phyloP scores from a whole-genome alignment of 306 rosid genomes.

The Medicago arabica region DNA sequence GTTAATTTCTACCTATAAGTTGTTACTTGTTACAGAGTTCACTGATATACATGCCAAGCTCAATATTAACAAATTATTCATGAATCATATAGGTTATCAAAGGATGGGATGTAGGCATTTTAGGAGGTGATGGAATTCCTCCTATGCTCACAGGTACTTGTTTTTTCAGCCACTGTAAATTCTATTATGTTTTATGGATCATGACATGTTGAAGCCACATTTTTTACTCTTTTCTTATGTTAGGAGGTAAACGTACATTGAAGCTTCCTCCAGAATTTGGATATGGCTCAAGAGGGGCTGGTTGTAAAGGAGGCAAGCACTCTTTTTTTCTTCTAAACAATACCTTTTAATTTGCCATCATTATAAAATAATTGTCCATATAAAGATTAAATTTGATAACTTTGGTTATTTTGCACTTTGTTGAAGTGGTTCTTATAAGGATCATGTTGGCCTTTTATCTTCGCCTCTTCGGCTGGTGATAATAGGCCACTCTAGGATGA shows the following conservation, averaged over 20 bases:
- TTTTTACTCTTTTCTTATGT: slow-evolving; percentile 8
- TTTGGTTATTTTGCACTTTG: slow-evolving; percentile 26
- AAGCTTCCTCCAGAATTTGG: slow-evolving; percentile 95
- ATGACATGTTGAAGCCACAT: background rate
- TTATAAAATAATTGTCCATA: background rate
- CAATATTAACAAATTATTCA: slow-evolving; percentile 20
- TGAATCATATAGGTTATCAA: slow-evolving; percentile 73
- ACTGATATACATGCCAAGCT: background rate
- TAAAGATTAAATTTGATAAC: slow-evolving; percentile 6
- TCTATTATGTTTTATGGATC: background rate
- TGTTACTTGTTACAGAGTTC: background rate
- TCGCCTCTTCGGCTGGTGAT: slow-evolving; percentile 1
- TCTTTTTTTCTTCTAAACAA: slow-evolving; percentile 1
- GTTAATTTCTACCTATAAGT: background rate
- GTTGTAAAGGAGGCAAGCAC: slow-evolving; percentile 86
- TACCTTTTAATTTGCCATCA: slow-evolving; percentile 31
- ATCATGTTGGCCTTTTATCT: slow-evolving; percentile 10
- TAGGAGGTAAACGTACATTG: slow-evolving; percentile 84
- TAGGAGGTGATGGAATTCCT: slow-evolving; percentile 92
- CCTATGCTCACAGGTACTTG: slow-evolving; percentile 89
- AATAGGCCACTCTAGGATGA: background rate
- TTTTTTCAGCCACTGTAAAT: slow-evolving; percentile 17
- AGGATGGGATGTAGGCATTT: slow-evolving; percentile 97
- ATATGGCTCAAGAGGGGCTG: slow-evolving; percentile 93
- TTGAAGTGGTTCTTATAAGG: background rate